Conservation (phyloP, 495 filamentous ascomycete species). For the Talaromyces proteolyticus region DNA sequence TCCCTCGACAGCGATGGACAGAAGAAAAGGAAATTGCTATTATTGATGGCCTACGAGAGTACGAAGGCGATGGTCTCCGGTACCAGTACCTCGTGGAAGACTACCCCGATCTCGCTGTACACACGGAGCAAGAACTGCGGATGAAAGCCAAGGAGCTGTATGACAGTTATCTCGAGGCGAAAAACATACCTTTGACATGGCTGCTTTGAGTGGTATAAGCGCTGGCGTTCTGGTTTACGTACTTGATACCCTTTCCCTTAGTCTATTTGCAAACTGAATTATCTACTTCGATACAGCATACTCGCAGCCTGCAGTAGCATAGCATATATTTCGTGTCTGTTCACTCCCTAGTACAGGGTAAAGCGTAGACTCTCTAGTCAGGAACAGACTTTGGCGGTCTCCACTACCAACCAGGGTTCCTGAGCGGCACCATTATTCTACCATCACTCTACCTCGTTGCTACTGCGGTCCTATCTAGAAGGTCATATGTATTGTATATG, state of each 20-base stretch:
- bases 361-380: no score
- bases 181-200: neutral
- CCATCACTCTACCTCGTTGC: no score
- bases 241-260: neutral
- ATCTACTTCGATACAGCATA: neutral
- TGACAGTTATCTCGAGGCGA: neutral
- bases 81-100: neutral
- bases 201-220: neutral
- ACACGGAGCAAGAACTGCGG: neutral
- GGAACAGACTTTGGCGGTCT: neutral
- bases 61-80: slow-evolving; percentile 13
- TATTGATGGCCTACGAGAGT: slow-evolving; percentile 10
- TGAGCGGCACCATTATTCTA: no score
- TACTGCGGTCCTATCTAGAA: no score
- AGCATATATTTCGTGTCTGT: no score
- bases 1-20: slow-evolving; percentile 5
- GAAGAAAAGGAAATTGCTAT: slow-evolving; percentile 13
- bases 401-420: neutral
- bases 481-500: no score
- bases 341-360: neutral
- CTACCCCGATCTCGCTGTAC: neutral
- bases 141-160: neutral
- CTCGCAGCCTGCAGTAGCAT: no score
- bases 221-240: neutral
- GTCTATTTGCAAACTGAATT: no score